phyloP scores from a whole-genome alignment of 495 filamentous ascomycete genomes.

The Daldinia bambusicola region DNA sequence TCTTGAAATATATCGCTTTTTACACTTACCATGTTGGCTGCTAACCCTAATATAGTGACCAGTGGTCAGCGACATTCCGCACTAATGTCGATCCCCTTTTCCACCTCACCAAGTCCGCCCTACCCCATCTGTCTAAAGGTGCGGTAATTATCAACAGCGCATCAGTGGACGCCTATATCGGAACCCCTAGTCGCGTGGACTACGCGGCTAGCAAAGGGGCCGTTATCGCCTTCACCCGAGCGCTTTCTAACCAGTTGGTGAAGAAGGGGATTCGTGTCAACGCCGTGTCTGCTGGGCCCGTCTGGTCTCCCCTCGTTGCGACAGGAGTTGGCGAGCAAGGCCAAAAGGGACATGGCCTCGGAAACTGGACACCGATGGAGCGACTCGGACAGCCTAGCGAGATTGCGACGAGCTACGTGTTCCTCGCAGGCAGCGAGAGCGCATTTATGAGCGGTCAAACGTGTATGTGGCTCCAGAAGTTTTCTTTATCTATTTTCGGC shows the following conservation, averaged over 20 bases:
- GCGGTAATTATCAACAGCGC: constrained; percentile 71
- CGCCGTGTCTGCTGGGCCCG: constrained; percentile 67
- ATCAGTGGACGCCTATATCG: constrained; percentile 65
- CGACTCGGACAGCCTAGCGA: constrained; percentile 70
- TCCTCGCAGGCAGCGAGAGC: constrained; percentile 66
- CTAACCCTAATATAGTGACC: constrained; percentile 18
- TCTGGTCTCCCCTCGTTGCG: constrained; percentile 67
- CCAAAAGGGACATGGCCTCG: constrained; percentile 66
- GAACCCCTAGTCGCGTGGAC: constrained; percentile 65
- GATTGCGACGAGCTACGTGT: constrained; percentile 70
- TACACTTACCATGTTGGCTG: constrained; percentile 36
- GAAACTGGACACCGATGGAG: constrained; percentile 56
- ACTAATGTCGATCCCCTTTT: constrained; percentile 72
- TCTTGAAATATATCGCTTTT: not conserved
- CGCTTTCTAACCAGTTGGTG: constrained; percentile 64
- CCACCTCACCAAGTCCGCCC: constrained; percentile 67
- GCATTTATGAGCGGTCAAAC: constrained; percentile 67
- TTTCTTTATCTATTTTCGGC: not conserved
- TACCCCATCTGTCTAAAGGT: constrained; percentile 66
- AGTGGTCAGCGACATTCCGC: constrained; percentile 55
- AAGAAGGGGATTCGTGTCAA: constrained; percentile 69
- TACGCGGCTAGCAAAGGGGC: constrained; percentile 70
- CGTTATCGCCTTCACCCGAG: constrained; percentile 67
- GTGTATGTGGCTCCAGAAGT: not conserved
- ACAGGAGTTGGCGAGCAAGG: constrained; percentile 59